Percentiles rank a stretch among this genome's conserved stretches.
Conservation (phyloP, 2,329 filamentous ascomycete species). For the Cytospora chrysosperma region DNA sequence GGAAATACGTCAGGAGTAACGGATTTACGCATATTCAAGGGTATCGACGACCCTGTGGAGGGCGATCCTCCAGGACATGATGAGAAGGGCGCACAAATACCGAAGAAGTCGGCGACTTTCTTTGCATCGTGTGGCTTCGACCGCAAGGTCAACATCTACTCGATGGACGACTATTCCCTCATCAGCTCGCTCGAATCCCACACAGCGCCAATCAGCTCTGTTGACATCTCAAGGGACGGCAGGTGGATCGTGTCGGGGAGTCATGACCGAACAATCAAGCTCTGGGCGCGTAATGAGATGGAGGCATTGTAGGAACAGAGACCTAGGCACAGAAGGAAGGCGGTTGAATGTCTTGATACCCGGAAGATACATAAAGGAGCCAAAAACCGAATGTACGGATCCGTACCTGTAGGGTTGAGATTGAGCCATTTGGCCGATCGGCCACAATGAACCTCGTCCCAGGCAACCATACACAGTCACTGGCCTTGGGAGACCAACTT, state of each 20-base stretch:
- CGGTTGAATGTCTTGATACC: conserved; percentile 17
- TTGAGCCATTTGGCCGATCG: background rate
- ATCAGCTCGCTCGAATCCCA: conserved; percentile 87
- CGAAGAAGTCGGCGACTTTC: conserved; percentile 88
- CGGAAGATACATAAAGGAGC: conserved; percentile 3
- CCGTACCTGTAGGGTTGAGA: background rate
- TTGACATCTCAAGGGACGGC: conserved; percentile 82
- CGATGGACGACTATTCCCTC: conserved; percentile 91
- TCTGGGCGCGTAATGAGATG: conserved; percentile 83
- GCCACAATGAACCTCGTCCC: background rate
- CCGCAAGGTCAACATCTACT: conserved; percentile 92
- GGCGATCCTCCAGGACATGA: conserved; percentile 60
- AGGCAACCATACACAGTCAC: background rate
- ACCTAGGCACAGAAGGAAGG: background rate
- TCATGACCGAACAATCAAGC: conserved; percentile 90
- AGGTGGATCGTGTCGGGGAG: conserved; percentile 94
- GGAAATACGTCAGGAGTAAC: conserved; percentile 90
- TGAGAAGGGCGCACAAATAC: conserved; percentile 64
- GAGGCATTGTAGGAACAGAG: conserved; percentile 14
- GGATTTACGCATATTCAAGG: conserved; percentile 92
- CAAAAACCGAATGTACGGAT: background rate
- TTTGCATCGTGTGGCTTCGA: conserved; percentile 91
- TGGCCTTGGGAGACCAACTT: too few species aligned
- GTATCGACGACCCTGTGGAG: conserved; percentile 69
- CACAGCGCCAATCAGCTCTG: conserved; percentile 86